Base-by-base conservation (phyloP, 2,329 filamentous ascomycete species). In the Coleophoma crateriformis region DNA sequence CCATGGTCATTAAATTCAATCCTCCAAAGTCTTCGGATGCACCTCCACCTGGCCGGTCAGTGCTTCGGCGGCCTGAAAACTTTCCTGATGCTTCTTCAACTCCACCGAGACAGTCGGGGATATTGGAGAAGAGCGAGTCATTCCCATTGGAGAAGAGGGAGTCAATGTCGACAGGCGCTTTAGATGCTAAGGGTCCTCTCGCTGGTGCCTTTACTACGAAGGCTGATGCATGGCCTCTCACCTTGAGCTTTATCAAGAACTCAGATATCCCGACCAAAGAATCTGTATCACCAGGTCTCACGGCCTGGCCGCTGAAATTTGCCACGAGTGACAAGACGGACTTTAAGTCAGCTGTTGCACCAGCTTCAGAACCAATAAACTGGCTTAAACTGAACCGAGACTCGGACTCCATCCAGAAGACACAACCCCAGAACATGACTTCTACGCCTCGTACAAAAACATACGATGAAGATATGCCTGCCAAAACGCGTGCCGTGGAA, bases 1-100 rank as follows among this genome's bases (percentile, higher is more conserved):
- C 32, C 10, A 53, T 53, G 27, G 52, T 46, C 13, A 47, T 51
- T 33, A 51, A 50, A 22, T 56, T 50, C 35, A 54, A 54, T 19
- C 54, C 54, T n/a, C 48, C 48, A n/a, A 53, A 53, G 35, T 50
- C 48, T 10, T 45, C 50, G 12, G 44, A 51, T 43, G 33, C 35
- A 17, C 48, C 48, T 12, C 32, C 35, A 5, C 49, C 54, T 17
- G 19, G 8, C 14, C 47, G 34, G 39, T 50, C 48, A 40, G 41
- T 19, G n/a, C 41, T 44, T 15, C 41, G 41, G 2, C 41, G 20
- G n/a, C 41, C 41, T n/a, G 22, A 33, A 13, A 14, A 33, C 41
- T 44, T 14, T 8, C 20, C 41, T 44, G 41, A 27, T 44, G 13
- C 8, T 12, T 12, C 41, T 44, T 13, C 12, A 12, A 15, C 12